A percentile compares a stretch with the other conserved stretches of the same genome.
Conservation (phyloP, 2,329 filamentous ascomycete species). For the Colletotrichum sidae region DNA sequence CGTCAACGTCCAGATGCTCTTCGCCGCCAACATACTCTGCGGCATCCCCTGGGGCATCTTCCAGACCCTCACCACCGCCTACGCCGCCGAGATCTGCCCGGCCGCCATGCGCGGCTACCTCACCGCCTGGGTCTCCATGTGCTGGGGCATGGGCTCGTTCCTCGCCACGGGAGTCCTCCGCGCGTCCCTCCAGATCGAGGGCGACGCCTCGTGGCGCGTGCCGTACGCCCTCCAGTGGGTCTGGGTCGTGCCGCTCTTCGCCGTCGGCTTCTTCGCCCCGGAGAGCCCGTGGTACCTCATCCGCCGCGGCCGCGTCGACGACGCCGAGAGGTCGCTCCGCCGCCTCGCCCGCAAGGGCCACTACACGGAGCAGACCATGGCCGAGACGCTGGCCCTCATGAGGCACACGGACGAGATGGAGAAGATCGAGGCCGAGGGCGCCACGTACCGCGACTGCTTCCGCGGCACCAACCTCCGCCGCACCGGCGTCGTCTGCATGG, state of each 20-base stretch:
- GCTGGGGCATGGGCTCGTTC: constrained; percentile 53
- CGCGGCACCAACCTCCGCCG: constrained; percentile 49
- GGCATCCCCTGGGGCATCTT: constrained; percentile 49
- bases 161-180: constrained; percentile 49
- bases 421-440: constrained; percentile 44
- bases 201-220: constrained; percentile 38
- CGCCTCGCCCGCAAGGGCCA: constrained; percentile 45
- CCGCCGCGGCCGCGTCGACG: constrained; percentile 53
- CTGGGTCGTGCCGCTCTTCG: constrained; percentile 58
- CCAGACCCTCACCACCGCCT: constrained; percentile 51
- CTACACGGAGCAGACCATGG: constrained; percentile 53
- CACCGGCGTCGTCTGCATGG: constrained; percentile 45
- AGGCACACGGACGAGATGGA: constrained; percentile 53
- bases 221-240: constrained; percentile 62
- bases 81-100: constrained; percentile 52
- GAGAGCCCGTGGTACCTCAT: constrained; percentile 64
- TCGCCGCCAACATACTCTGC: constrained; percentile 42
- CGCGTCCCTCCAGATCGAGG: constrained; percentile 38
- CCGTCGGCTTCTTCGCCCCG: constrained; percentile 57
- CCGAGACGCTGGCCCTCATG: constrained; percentile 53
- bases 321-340: constrained; percentile 54
- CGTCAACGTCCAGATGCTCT: constrained; percentile 45
- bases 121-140: constrained; percentile 53
- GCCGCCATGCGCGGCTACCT: constrained; percentile 54
- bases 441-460: constrained; percentile 53